These are phyloP conservation scores for Physcomitrellopsis africana DNA, from an alignment of 225 moss, liverwort and hornwort species.

Conservation along the genomic window DNA sequence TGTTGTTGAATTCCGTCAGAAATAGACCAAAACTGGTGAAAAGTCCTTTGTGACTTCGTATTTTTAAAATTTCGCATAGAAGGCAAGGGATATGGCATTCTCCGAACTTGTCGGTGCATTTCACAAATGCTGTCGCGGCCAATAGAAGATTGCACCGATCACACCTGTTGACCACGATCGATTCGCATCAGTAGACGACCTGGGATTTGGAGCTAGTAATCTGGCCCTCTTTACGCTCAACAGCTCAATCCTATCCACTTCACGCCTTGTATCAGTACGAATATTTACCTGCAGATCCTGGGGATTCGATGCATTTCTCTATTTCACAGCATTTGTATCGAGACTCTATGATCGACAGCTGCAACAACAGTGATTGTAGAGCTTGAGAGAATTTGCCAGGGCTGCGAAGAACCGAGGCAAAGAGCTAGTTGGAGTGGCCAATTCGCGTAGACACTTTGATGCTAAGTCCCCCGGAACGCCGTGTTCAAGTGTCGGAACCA, in stretches of 20 bases:
- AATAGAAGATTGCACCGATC: neutral
- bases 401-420: neutral
- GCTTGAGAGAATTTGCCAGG: neutral
- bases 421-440: neutral
- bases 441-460: neutral
- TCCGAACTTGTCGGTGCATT: neutral
- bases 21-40: slow-evolving; percentile 16
- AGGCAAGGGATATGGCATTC: neutral
- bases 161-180: neutral
- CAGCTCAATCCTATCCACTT: neutral
- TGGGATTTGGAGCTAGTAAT: neutral
- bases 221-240: neutral
- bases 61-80: neutral
- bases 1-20: neutral
- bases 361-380: neutral
- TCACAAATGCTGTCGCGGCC: slow-evolving; percentile 9
- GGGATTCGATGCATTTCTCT: neutral
- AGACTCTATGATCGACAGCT: neutral
- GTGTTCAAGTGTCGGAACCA: neutral
- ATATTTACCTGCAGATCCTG: neutral
- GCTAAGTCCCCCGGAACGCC: neutral
- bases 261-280: neutral
- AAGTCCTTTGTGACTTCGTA: neutral
- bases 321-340: neutral
- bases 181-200: neutral